These are phyloP conservation scores for Rhinocladiella similis DNA, from an alignment of 2,329 filamentous ascomycete genomes.

Conservation along the genomic window DNA sequence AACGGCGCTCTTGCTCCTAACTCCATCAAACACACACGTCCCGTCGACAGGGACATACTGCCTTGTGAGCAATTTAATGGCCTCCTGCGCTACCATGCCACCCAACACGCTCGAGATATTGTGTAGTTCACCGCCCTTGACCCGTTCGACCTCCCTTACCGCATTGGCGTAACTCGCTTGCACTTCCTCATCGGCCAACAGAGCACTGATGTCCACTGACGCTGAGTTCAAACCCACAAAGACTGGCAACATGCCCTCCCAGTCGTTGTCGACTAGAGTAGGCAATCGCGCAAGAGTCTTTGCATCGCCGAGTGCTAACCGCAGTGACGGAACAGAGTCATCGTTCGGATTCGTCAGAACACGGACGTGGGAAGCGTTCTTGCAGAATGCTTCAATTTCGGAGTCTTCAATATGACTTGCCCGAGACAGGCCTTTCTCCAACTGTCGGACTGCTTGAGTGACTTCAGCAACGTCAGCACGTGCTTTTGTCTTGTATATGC, in stretches of 20 bases:
- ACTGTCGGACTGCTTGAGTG: slow-evolving; percentile 59
- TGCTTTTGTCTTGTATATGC: slow-evolving; percentile 88
- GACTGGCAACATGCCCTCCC: slow-evolving; percentile 64
- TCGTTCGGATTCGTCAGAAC: slow-evolving; percentile 67
- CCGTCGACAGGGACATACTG: slow-evolving; percentile 67
- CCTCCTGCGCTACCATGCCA: slow-evolving; percentile 93
- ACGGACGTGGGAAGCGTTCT: slow-evolving; percentile 90
- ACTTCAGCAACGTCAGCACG: slow-evolving; percentile 76
- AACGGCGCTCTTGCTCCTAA: slow-evolving; percentile 52
- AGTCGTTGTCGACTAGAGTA: slow-evolving; percentile 41
- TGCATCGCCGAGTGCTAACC: slow-evolving; percentile 15
- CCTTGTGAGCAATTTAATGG: slow-evolving; percentile 76
- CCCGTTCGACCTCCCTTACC: slow-evolving; percentile 69
- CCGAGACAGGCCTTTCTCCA: slow-evolving; percentile 52
- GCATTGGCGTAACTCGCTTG: slow-evolving; percentile 51
- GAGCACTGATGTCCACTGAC: slow-evolving; percentile 34
- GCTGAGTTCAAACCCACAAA: slow-evolving; percentile 63
- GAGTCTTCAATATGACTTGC: slow-evolving; percentile 25
- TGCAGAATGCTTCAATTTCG: slow-evolving; percentile 5
- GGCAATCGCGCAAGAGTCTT: slow-evolving; percentile 19
- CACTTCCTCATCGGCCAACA: slow-evolving; percentile 41
- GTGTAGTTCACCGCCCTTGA: slow-evolving; percentile 82
- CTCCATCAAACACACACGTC: slow-evolving; percentile 63
- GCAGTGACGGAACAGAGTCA: slow-evolving; percentile 30
- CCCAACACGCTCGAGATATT: slow-evolving; percentile 86